phyloP scores from a whole-genome alignment of 192 early-diverging fungal genomes.

The Chytriomyces sp. region DNA sequence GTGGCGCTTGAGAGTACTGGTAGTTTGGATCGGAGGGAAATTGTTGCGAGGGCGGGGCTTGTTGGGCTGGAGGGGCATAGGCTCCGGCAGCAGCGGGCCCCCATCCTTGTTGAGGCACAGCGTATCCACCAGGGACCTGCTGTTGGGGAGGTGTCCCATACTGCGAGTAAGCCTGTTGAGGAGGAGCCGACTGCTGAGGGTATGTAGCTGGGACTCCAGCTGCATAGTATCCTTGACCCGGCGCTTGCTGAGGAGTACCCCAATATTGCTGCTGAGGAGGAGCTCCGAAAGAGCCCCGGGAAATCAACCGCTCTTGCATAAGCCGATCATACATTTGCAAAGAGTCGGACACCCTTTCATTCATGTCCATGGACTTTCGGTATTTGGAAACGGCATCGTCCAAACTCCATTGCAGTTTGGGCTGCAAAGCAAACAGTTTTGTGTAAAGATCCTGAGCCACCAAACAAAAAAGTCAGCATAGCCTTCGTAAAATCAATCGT shows the following conservation, averaged over 20 bases:
- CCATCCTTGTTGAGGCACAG: slow-evolving; percentile 15
- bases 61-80: slow-evolving; percentile 16
- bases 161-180: slow-evolving; percentile 11
- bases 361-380: slow-evolving; percentile 72
- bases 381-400: slow-evolving; percentile 80
- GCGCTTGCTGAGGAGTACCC: neutral
- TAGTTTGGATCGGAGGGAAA: slow-evolving; percentile 30
- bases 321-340: slow-evolving; percentile 86
- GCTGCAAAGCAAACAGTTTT: slow-evolving; percentile 85
- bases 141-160: slow-evolving; percentile 20
- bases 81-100: neutral
- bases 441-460: slow-evolving; percentile 64
- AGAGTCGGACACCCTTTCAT: slow-evolving; percentile 80
- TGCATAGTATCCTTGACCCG: slow-evolving; percentile 21
- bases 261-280: neutral
- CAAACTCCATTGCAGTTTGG: slow-evolving; percentile 75
- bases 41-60: slow-evolving; percentile 37
- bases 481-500: neutral
- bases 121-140: neutral
- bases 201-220: neutral
- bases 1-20: slow-evolving; percentile 20
- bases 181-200: neutral
- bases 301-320: slow-evolving; percentile 65
- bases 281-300: neutral
- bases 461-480: neutral